phyloP scores from a whole-genome alignment of 176 grass and related monocot species.

The Triticum timopheevii region DNA sequence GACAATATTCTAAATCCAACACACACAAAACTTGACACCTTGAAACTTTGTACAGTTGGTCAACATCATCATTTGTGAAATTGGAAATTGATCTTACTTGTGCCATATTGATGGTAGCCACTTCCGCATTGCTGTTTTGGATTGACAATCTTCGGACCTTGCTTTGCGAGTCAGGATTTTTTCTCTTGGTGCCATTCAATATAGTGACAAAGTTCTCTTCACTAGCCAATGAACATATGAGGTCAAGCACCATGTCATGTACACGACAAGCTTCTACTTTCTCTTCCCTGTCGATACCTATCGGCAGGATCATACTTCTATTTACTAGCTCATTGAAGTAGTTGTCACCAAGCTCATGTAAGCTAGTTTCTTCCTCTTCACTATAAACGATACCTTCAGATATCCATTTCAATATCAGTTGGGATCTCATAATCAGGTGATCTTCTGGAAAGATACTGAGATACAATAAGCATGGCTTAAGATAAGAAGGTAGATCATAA shows the following conservation, averaged over 20 bases:
- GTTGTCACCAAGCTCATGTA: not conserved
- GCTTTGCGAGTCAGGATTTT: not conserved
- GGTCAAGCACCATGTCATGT: not conserved
- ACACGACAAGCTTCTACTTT: not conserved
- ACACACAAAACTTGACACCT: not conserved
- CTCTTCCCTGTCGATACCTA: fast-evolving
- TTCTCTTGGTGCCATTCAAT: not conserved
- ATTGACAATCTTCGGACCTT: not conserved
- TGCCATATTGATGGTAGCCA: not conserved
- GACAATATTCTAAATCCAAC: not conserved
- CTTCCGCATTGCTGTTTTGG: not conserved
- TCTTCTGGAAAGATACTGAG: not conserved
- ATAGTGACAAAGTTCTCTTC: not conserved
- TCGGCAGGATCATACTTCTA: not conserved
- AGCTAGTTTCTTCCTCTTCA: not conserved
- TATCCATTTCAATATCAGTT: not conserved
- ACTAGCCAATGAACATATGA: not conserved
- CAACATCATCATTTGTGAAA: too few relatives aligned
- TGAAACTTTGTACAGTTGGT: not conserved
- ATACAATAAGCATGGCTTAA: not conserved
- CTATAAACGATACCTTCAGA: not conserved
- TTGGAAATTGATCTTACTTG: not conserved
- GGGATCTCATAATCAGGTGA: fast-evolving
- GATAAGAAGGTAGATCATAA: not conserved
- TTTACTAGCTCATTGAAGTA: not conserved